Conservation (phyloP, 2,329 filamentous ascomycete species). For the Exserohilum turcica region DNA sequence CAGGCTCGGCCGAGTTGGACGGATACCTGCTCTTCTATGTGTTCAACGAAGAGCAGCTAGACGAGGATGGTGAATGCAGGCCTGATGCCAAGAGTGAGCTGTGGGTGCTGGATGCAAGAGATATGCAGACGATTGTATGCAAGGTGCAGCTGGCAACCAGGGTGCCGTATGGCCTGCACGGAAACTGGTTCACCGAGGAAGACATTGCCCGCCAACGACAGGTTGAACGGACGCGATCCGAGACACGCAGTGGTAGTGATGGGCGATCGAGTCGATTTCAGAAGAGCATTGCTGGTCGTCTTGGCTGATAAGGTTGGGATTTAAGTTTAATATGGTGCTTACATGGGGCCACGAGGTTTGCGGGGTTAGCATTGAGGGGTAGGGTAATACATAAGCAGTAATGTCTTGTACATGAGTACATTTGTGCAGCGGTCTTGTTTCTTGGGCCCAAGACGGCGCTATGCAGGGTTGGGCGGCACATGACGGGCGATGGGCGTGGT, state of each 20-base stretch:
- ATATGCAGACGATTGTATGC: constrained; percentile 66
- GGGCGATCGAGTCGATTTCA: constrained; percentile 17
- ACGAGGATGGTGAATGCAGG: constrained; percentile 55
- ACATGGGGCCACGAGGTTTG: background rate
- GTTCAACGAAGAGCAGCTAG: constrained; percentile 70
- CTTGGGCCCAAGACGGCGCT: background rate
- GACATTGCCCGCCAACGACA: constrained; percentile 39
- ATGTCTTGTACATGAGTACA: background rate
- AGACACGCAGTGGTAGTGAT: constrained; percentile 13
- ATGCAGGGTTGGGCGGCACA: background rate
- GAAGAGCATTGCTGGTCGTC: constrained; percentile 14
- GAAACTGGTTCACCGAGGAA: constrained; percentile 47
- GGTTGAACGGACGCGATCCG: constrained; percentile 28
- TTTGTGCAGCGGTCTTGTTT: background rate
- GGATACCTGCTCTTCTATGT: constrained; percentile 72
- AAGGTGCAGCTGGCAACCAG: constrained; percentile 66
- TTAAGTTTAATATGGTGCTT: background rate
- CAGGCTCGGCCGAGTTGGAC: constrained; percentile 60
- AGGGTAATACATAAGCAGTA: background rate
- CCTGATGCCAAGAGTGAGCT: constrained; percentile 59
- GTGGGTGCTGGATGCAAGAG: constrained; percentile 69
- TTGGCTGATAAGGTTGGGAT: constrained; percentile 13
- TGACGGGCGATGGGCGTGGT: background rate
- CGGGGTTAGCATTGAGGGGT: background rate
- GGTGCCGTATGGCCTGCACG: constrained; percentile 70